Evolutionary conservation across 768 basidiomycete species (phyloP).

Genomic region (Lactifluus piperatus): DNA sequence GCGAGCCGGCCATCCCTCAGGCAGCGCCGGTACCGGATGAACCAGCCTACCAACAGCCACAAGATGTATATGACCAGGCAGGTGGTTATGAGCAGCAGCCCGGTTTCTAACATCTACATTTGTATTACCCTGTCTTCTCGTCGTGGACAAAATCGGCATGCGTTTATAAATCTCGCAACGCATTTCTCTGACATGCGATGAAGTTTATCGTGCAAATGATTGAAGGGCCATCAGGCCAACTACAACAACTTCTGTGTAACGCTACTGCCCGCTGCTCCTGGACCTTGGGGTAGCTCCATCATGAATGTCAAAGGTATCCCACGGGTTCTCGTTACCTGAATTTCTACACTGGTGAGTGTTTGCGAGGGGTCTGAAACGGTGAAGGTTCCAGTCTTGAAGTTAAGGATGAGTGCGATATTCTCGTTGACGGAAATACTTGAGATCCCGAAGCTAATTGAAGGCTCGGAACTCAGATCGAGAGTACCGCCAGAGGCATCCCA

Average conservation of each 20-base stretch:
- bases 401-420: conserved; percentile 39
- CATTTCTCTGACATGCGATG: not conserved
- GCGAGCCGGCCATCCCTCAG: conserved; percentile 49
- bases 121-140: conserved; percentile 3
- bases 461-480: conserved; percentile 27
- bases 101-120: conserved; percentile 44
- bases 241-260: conserved; percentile 23
- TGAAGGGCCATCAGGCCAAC: not conserved
- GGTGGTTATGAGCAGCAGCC: no score
- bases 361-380: conserved; percentile 64
- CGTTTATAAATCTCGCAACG: not conserved
- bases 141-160: not conserved
- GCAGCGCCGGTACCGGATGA: conserved; percentile 45
- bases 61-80: conserved; percentile 32
- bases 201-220: not conserved
- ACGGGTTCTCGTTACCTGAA: conserved; percentile 28
- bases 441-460: conserved; percentile 24
- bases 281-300: conserved; percentile 34
- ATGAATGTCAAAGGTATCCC: conserved; percentile 25
- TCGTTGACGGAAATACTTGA: conserved; percentile 32
- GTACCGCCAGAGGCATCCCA: conserved; percentile 44
- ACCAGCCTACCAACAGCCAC: conserved; percentile 24
- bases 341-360: conserved; percentile 29
- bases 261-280: conserved; percentile 44
- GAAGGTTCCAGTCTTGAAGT: conserved; percentile 34